Conservation (phyloP, 768 basidiomycete genomes). For the Punctularia strigosozonata region DNA sequence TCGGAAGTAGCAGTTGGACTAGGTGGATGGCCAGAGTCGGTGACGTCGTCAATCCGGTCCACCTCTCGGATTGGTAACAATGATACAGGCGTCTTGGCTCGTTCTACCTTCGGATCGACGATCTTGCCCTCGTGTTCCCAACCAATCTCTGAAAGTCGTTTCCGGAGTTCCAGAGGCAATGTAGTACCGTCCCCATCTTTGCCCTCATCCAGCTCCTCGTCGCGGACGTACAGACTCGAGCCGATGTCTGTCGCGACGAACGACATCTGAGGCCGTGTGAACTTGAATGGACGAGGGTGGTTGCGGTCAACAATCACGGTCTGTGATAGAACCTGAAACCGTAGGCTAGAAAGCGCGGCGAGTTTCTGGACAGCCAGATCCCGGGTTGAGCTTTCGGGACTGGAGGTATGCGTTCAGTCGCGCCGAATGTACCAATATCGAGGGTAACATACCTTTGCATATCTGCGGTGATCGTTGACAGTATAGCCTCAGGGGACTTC, state of each 20-base stretch:
- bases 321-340: conserved; percentile 58
- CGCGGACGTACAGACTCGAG: conserved; percentile 41
- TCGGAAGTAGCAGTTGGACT: conserved; percentile 11
- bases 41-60: conserved; percentile 31
- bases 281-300: conserved; percentile 55
- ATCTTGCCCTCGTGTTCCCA: conserved; percentile 54
- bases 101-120: conserved; percentile 42
- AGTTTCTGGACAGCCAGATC: conserved; percentile 44
- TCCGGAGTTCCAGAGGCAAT: conserved; percentile 52
- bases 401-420: conserved; percentile 16
- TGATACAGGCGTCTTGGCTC: conserved; percentile 55
- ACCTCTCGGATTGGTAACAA: conserved; percentile 46
- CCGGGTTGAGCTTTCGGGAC: conserved; percentile 36
- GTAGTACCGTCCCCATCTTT: conserved; percentile 30
- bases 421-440: conserved; percentile 1
- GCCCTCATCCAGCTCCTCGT: conserved; percentile 37
- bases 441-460: conserved; percentile 36
- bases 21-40: conserved; percentile 12
- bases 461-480: conserved; percentile 40
- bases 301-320: conserved; percentile 45
- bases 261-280: conserved; percentile 56
- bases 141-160: conserved; percentile 60
- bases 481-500: conserved; percentile 37
- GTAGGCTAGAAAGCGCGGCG: conserved; percentile 47
- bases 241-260: conserved; percentile 73